Conservation (phyloP, 2,329 filamentous ascomycete species). For the Aspergillus sp. region DNA sequence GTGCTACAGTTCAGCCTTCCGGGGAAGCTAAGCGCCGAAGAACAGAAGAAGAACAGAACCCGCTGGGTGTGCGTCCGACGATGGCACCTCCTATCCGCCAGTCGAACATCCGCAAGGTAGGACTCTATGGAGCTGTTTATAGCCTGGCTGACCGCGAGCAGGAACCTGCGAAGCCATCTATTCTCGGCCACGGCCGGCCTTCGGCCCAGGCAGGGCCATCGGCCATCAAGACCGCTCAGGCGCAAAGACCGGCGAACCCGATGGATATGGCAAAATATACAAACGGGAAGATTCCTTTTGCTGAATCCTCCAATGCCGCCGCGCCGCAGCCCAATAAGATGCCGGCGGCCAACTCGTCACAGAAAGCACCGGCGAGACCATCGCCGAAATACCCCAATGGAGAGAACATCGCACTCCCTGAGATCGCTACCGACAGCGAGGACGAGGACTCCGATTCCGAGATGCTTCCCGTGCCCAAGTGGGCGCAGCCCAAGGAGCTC, state of each 20-base stretch:
- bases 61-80: constrained; percentile 53
- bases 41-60: constrained; percentile 62
- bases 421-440: constrained; percentile 91
- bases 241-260: constrained; percentile 56
- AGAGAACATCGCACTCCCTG: constrained; percentile 82
- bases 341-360: constrained; percentile 45
- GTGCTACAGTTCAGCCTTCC: constrained; percentile 49
- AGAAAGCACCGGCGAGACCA: constrained; percentile 43
- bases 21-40: constrained; percentile 70
- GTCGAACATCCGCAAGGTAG: constrained; percentile 63
- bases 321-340: constrained; percentile 51
- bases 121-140: constrained; percentile 7
- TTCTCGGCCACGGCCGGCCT: constrained; percentile 29
- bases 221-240: constrained; percentile 39
- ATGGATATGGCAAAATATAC: constrained; percentile 81
- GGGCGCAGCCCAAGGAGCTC: constrained; percentile 83
- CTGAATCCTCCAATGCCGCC: constrained; percentile 54
- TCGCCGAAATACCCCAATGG: constrained; percentile 83
- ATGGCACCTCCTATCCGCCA: constrained; percentile 81
- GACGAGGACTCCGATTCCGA: constrained; percentile 63
- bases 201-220: constrained; percentile 24
- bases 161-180: constrained; percentile 31
- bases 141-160: constrained; percentile 5
- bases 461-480: constrained; percentile 60
- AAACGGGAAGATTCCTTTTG: constrained; percentile 83